Evolutionary conservation across 2,329 filamentous ascomycete species (phyloP), one percentile per base, ranked within the genome.

Genomic region (Aspergillus unguis): DNA sequence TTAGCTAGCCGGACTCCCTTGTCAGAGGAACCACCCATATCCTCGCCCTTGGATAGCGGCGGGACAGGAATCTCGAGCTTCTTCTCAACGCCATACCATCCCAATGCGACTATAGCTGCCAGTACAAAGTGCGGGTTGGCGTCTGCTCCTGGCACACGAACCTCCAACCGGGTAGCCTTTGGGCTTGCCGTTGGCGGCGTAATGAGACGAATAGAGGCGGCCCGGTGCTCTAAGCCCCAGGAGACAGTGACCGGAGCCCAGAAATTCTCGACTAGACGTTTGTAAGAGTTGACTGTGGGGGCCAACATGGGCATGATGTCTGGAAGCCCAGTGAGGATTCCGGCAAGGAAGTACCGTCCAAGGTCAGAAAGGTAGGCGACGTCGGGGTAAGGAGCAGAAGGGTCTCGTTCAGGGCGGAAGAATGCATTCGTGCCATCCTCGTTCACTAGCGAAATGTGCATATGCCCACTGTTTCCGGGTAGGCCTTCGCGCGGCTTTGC

Each of bases 211-310:
- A 99, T 87, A 0, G 89, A 95, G 0, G 94, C 92, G 4, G 91
- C 92, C 56, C 94, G 89, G 70, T 99, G 92, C 73, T 97, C 94
- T 4, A 96, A 76, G 1, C 94, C 94, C 94, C 94, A 99, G 0
- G 90, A 96, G 0, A 97, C 94, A 0, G 92, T 96, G 5, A 99
- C 94, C 0, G 94, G 94, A 0, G 94, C 94, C 94, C 94, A 99
- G 75, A 96, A 97, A 75, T 97, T 97, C 77, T 99, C 94, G 2
- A 99, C 94, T 0, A 99, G 81, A 3, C 94, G 86, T 76, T 99
- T 99, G 80, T 99, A 99, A 56, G 90, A 95, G 80, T 99, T 99
- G 66, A 99, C 83, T 1, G 90, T 99, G 0, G 94, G 94, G 1
- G 92, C 94, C 9, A 99, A 79, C 53, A 97, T 79, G 1, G 94